Percentiles rank a stretch among this genome's conserved stretches.
Conservation (phyloP, 305 asterid genomes). For the Fraxinus albicans region DNA sequence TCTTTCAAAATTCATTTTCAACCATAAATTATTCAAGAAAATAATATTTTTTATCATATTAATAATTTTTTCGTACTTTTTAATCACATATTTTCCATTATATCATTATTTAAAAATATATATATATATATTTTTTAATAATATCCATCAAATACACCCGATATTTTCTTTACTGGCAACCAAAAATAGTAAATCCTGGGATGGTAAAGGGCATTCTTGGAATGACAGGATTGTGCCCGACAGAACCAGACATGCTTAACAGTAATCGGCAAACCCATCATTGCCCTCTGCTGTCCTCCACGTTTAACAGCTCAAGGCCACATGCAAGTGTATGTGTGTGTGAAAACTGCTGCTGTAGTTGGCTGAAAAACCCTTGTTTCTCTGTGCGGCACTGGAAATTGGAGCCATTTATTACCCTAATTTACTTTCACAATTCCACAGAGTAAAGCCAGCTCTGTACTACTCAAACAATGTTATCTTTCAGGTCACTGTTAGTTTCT, state of each 20-base stretch:
- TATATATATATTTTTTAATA: too few relatives aligned
- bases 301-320: background rate
- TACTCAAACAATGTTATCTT: constrained; percentile 29
- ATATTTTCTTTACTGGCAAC: background rate
- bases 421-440: background rate
- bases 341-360: background rate
- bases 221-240: background rate
- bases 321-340: background rate
- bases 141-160: too few relatives aligned
- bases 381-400: background rate
- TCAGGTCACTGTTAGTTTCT: constrained; percentile 23
- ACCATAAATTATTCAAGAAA: too few relatives aligned
- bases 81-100: too few relatives aligned
- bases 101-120: too few relatives aligned
- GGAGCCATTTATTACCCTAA: background rate
- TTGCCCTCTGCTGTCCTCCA: background rate
- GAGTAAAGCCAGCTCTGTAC: background rate
- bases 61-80: too few relatives aligned
- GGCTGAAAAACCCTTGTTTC: background rate
- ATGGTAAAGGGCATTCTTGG: background rate
- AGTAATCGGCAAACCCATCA: background rate
- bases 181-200: background rate
- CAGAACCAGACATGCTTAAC: background rate
- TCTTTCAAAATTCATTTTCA: too few relatives aligned
- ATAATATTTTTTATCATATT: too few relatives aligned